phyloP scores from a whole-genome alignment of 306 rosid species.

The Sicyos baderoa region DNA sequence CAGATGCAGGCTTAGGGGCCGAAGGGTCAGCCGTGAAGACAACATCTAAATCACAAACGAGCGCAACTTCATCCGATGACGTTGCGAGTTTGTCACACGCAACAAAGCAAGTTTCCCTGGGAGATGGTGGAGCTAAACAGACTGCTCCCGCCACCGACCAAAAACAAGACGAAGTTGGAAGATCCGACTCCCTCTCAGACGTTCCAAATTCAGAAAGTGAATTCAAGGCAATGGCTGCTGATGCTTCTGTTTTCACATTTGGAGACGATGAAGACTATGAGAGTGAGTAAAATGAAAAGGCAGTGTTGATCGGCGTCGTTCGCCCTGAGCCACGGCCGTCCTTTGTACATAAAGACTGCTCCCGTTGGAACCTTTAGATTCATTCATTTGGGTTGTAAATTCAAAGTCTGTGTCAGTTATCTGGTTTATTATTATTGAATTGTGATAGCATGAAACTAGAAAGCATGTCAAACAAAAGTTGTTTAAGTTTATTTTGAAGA shows the following conservation, averaged over 20 bases:
- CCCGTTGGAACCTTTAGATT: conserved; percentile 7
- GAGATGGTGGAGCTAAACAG: conserved; percentile 33
- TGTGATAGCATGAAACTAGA: conserved; percentile 15
- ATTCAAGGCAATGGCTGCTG: conserved; percentile 98
- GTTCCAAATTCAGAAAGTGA: conserved; percentile 63
- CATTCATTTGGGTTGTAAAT: conserved; percentile 28
- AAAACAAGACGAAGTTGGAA: conserved; percentile 36
- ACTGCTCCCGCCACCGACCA: conserved; percentile 28
- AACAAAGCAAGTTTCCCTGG: conserved; percentile 59
- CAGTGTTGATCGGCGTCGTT: neutral
- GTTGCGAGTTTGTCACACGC: conserved; percentile 46
- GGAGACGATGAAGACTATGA: conserved; percentile 96
- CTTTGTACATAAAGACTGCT: conserved; percentile 52
- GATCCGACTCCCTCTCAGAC: conserved; percentile 31
- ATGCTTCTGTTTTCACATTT: conserved; percentile 89
- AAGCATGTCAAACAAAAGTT: neutral
- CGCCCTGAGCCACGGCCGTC: neutral
- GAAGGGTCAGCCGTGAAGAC: conserved; percentile 28
- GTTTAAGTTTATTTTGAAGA: conserved; percentile 11
- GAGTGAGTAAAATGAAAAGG: conserved; percentile 51
- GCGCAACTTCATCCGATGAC: conserved; percentile 32
- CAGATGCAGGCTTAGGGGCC: conserved; percentile 28
- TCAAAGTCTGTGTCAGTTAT: conserved; percentile 12
- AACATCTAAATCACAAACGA: conserved; percentile 36
- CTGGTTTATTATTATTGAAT: conserved; percentile 19